Evolutionary conservation across 139 green algal genomes (phyloP), one percentile per base, ranked within the genome.

Genomic region (Dunaliella sp.): DNA sequence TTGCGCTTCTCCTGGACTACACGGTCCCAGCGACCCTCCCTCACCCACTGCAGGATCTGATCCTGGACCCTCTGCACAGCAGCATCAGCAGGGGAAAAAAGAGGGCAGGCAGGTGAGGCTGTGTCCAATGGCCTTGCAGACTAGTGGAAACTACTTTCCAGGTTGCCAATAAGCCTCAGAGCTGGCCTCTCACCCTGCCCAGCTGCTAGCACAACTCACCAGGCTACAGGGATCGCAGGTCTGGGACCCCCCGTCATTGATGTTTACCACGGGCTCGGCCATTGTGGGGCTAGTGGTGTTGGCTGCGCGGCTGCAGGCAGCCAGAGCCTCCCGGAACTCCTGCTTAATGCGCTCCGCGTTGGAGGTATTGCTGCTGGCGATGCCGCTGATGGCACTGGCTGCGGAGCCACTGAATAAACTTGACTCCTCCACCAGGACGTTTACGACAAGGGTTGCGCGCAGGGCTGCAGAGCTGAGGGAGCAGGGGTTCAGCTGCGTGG

Each of bases 391-490:
- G 48, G 57, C 48, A 21, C 34, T 86, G 80, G 24, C 75, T 89
- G 74, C 72, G 59, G 80, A n/a, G 87, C 84, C 84, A 88, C 74
- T 33, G 87, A 87, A 35, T 75, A 90, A 38, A 30, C 36, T 38
- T 37, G 36, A 75, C 84, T 93, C 88, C 88, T 95, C 92, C 1
- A 94, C 90, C 2, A 95, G 87, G 75, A 94, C 75, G 80, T 95
- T 95, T 0, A 94, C 90, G 0, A 91, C 90, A 1, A 94, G 85
- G 3, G 91, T 94, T 21, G 91, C 91, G 1, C 91, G 81, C 31
- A 95, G 85, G 26, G 91, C 90, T 0, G 90, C 91, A 35, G 80
- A 89, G 82, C 85, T 90, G 32, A 93, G 86, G 72, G 88, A 93
- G 30, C 85, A 83, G 0, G 93, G 91, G 25, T 89, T 88, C 2